These are phyloP conservation scores for Begonia masoniana DNA, from an alignment of 306 rosid genomes.

Conservation along the genomic window DNA sequence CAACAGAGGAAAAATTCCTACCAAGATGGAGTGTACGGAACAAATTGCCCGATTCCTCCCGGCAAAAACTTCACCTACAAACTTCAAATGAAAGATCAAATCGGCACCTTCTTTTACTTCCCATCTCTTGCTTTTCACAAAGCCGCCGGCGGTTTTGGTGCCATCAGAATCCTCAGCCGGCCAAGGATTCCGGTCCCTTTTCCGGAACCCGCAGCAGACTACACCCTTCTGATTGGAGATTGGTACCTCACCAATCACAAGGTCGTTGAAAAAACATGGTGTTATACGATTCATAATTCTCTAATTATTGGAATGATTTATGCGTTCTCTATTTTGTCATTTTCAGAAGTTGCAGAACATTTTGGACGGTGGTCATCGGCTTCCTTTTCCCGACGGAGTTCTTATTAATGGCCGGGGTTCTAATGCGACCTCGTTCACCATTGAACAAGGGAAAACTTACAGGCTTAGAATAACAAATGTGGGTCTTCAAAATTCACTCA, in stretches of 20 bases:
- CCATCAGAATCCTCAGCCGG: constrained; percentile 72
- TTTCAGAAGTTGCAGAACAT: constrained; percentile 39
- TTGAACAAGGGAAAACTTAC: constrained; percentile 84
- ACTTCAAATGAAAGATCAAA: constrained; percentile 94
- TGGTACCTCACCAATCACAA: constrained; percentile 59
- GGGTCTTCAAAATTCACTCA: constrained; percentile 66
- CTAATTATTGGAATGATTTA: too few relatives aligned
- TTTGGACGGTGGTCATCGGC: constrained; percentile 62
- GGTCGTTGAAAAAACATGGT: constrained; percentile 18
- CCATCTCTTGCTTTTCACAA: constrained; percentile 78
- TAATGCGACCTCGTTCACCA: constrained; percentile 37
- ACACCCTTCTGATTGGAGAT: constrained; percentile 69
- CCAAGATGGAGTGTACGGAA: constrained; percentile 94
- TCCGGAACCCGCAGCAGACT: constrained; percentile 68
- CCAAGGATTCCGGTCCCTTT: constrained; percentile 89
- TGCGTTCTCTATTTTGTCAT: too few relatives aligned
- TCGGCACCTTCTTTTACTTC: constrained; percentile 92
- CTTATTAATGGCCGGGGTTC: constrained; percentile 67
- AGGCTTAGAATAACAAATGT: constrained; percentile 85
- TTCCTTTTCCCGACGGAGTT: constrained; percentile 60
- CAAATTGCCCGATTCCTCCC: constrained; percentile 94
- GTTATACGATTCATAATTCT: too few relatives aligned
- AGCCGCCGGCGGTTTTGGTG: constrained; percentile 93
- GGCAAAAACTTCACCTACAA: constrained; percentile 97
- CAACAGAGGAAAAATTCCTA: constrained; percentile 82